Evolutionary conservation across 1,284 basidiomycete species (phyloP).

Genomic region (Cryptococcus hybrid): DNA sequence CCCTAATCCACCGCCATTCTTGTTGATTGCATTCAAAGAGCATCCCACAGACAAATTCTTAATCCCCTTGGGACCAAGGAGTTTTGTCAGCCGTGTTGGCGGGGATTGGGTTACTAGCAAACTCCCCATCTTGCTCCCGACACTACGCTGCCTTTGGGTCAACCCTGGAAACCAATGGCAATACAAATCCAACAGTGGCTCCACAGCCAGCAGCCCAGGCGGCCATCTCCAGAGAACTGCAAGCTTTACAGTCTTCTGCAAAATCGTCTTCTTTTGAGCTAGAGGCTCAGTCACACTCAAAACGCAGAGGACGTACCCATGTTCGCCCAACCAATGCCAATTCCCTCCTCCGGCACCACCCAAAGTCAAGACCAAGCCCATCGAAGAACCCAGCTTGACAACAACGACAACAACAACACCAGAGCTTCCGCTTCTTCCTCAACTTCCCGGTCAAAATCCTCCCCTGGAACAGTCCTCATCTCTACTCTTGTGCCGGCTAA

Average conservation of each 20-base stretch:
- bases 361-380: background rate
- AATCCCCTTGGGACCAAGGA: conserved; percentile 34
- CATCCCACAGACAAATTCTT: conserved; percentile 42
- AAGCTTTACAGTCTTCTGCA: background rate
- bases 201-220: background rate
- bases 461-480: conserved; percentile 33
- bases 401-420: background rate
- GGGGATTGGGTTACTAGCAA: conserved; percentile 33
- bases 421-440: conserved; percentile 13
- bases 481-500: conserved; percentile 32
- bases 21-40: conserved; percentile 45
- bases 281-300: background rate
- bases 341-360: background rate
- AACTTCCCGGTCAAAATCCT: conserved; percentile 28
- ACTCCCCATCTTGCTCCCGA: background rate
- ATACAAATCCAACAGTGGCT: background rate
- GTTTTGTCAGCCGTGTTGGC: conserved; percentile 39
- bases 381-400: background rate
- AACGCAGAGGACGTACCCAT: conserved; percentile 13
- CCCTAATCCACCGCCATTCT: conserved; percentile 36
- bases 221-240: background rate
- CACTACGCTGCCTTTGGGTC: too few relatives aligned
- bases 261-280: background rate
- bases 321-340: conserved; percentile 5
- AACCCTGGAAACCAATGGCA: background rate